A percentile compares a stretch with the other conserved stretches of the same genome.
These are phyloP conservation scores for Trichosporon sp. DNA, from an alignment of 1,284 basidiomycete genomes.

Conservation along the genomic window DNA sequence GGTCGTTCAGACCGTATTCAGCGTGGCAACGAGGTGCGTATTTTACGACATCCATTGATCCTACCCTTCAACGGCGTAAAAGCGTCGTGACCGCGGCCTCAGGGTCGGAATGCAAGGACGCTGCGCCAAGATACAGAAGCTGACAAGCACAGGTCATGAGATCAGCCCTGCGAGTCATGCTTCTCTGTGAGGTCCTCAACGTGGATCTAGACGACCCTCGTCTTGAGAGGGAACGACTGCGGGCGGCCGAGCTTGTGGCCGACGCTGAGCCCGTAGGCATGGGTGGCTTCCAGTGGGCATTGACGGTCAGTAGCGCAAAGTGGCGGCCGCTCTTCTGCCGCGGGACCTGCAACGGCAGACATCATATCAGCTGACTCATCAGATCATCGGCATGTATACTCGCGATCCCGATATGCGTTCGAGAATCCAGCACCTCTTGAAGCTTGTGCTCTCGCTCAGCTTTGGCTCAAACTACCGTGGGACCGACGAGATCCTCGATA, in stretches of 20 bases:
- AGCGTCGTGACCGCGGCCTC: background rate
- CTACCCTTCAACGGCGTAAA: background rate
- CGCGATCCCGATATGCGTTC: background rate
- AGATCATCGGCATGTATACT: slow-evolving; percentile 20
- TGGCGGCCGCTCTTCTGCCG: no score
- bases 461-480: slow-evolving; percentile 14
- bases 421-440: slow-evolving; percentile 7
- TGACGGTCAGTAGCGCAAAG: slow-evolving; percentile 2
- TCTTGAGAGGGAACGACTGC: slow-evolving; percentile 1
- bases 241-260: slow-evolving; percentile 17
- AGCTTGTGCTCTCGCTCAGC: slow-evolving; percentile 7
- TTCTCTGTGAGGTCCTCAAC: slow-evolving; percentile 21
- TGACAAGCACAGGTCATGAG: slow-evolving; percentile 10
- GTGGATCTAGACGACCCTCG: slow-evolving; percentile 13
- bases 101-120: background rate
- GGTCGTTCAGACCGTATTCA: slow-evolving; percentile 17
- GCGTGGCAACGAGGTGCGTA: slow-evolving; percentile 19
- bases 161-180: slow-evolving; percentile 14
- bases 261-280: slow-evolving; percentile 14
- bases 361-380: background rate
- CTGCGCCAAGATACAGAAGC: background rate
- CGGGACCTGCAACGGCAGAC: background rate
- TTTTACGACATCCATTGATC: background rate
- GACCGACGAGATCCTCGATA: slow-evolving; percentile 14
- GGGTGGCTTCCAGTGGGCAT: slow-evolving; percentile 18